Conservation (phyloP, 139 green algal genomes). For the Haematococcus lacustris region DNA sequence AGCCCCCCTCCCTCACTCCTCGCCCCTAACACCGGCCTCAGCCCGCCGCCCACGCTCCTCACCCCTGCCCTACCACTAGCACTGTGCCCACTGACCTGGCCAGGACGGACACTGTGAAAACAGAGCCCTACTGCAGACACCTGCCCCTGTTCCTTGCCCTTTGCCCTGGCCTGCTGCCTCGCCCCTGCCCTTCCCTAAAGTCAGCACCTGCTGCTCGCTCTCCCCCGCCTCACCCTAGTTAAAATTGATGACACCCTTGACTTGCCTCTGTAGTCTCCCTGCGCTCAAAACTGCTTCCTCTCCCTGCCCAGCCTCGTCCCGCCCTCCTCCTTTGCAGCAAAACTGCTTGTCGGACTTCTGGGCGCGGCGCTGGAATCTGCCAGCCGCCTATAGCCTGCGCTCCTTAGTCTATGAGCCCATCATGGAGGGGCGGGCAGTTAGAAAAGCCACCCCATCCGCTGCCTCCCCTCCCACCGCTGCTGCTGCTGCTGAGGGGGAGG, state of each 20-base stretch:
- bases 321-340: conserved; percentile 14
- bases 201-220: not conserved
- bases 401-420: conserved; percentile 25
- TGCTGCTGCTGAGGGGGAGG: too few relatives aligned
- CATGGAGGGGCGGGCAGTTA: conserved; percentile 4
- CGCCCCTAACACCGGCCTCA: not conserved
- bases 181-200: too few relatives aligned
- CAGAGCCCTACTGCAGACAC: not conserved
- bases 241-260: too few relatives aligned
- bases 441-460: not conserved
- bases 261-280: not conserved
- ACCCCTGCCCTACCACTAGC: not conserved
- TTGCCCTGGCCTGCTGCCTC: too few relatives aligned
- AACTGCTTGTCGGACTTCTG: conserved; percentile 27
- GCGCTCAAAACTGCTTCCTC: not conserved
- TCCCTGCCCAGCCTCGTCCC: not conserved
- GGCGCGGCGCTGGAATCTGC: conserved; percentile 25
- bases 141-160: not conserved
- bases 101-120: not conserved
- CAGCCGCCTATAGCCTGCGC: conserved; percentile 13
- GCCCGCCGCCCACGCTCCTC: not conserved
- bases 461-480: not conserved
- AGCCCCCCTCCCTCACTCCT: not conserved
- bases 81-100: not conserved
- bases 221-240: not conserved